Evolutionary conservation across 2,329 filamentous ascomycete species (phyloP), one percentile per base, ranked within the genome.

Genomic region (Septoria linicola): DNA sequence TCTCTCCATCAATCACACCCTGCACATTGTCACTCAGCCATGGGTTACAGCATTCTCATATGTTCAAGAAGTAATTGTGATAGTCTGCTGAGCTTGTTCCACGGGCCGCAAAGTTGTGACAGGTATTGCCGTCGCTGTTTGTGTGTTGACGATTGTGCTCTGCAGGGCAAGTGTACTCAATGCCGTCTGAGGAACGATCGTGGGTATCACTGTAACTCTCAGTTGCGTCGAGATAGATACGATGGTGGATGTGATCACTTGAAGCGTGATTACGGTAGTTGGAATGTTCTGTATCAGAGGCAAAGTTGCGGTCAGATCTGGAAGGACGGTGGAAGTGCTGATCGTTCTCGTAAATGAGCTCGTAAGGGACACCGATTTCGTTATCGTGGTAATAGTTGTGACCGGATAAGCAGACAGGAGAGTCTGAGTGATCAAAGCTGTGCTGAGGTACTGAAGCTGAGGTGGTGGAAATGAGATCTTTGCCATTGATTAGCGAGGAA

Each of bases 401-500:
- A 43, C n/a, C 4, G 23, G 41, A 19, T 11, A 34, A 1, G 41
- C 41, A 4, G 41, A 19, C 6, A 20, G 4, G 3, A 19, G 19
- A 7, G 41, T 43, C 13, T 16, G 41, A 20, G 41, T 43, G 16
- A 32, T 16, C 13, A 13, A 43, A 8, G 16, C 16, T 7, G 41
- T 43, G 41, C 20, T 43, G 14, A 10, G n/a, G 17, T 42, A 42
- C 16, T 17, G 23, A 8, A 42, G 16, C 16, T 10, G 2, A 11
- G 40, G 25, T 8, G 40, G 23, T 14, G 40, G 13, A 17, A 17
- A 42, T n/a, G 30, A 42, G 21, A 42, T 42, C 40, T 42, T 30
- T 13, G 27, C 27, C n/a, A n/a, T n/a, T n/a, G n/a, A n/a, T n/a
- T n/a, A n/a, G n/a, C n/a, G n/a, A n/a, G n/a, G n/a, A n/a, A n/a